These are phyloP conservation scores for Saturnispora galanensis DNA, from an alignment of 805 yeast genomes.

Conservation along the genomic window DNA sequence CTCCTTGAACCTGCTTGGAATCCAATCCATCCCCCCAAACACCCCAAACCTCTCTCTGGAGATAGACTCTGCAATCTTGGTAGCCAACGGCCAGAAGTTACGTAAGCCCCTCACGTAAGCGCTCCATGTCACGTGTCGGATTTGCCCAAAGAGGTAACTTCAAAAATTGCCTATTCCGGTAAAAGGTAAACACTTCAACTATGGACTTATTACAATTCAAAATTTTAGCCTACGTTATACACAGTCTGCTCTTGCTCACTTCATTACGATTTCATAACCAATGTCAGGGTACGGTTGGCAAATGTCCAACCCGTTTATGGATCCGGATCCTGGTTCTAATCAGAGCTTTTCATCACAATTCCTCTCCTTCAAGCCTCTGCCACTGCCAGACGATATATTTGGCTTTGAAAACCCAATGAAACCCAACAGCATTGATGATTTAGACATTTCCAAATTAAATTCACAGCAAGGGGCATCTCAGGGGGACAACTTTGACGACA, in stretches of 20 bases:
- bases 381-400: constrained; percentile 47
- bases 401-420: constrained; percentile 24
- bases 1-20: not conserved
- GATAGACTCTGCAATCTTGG: not conserved
- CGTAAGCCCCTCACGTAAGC: constrained; percentile 5
- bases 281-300: constrained; percentile 8
- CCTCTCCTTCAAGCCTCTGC: constrained; percentile 28
- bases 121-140: constrained; percentile 1
- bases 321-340: constrained; percentile 2
- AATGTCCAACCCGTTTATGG: constrained; percentile 8
- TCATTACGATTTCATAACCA: too few relatives aligned
- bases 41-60: not conserved
- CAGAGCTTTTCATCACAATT: constrained; percentile 7
- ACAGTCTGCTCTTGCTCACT: too few relatives aligned
- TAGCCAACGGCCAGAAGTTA: constrained; percentile 8
- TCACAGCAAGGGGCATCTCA: not conserved
- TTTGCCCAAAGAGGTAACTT: constrained; percentile 9
- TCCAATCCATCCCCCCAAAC: not conserved
- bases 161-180: constrained; percentile 2
- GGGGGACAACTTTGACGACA: constrained; percentile 22
- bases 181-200: not conserved
- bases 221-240: too few relatives aligned
- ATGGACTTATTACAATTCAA: too few relatives aligned
- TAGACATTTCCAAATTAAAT: constrained; percentile 1
- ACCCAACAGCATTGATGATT: not conserved